These are phyloP conservation scores for Paspalum vaginatum DNA, from an alignment of 176 grass and related monocot species.

Conservation along the genomic window DNA sequence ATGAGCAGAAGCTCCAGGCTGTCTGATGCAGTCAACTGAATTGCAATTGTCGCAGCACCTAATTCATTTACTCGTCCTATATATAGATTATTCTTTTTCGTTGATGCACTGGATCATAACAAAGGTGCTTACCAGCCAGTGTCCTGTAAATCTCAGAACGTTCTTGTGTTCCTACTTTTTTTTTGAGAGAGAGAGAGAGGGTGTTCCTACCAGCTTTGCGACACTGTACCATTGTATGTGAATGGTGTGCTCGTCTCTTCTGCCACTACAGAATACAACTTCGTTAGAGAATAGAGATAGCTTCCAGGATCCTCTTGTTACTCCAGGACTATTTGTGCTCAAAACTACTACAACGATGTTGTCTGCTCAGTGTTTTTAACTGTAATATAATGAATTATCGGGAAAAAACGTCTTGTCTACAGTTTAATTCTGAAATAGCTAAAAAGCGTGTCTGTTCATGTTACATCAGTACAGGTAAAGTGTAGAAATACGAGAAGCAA, in stretches of 20 bases:
- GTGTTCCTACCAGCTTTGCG: conserved; percentile 28
- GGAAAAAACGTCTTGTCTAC: background rate
- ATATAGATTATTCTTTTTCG: conserved; percentile 45
- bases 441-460: too few species aligned
- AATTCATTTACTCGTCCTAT: conserved; percentile 49
- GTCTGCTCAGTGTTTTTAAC: background rate
- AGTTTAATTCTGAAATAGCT: background rate
- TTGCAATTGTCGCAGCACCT: background rate
- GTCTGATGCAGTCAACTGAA: conserved; percentile 41
- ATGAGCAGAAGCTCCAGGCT: conserved; percentile 72
- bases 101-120: background rate
- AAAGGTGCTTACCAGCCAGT: background rate
- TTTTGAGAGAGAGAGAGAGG: background rate
- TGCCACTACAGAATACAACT: conserved; percentile 6
- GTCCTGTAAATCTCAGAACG: conserved; percentile 50
- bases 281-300: background rate
- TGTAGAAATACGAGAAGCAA: too few species aligned
- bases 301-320: background rate
- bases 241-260: conserved; percentile 25
- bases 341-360: background rate
- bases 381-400: background rate
- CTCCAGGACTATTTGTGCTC: background rate
- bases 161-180: conserved; percentile 8
- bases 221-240: conserved; percentile 19
- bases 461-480: too few species aligned